Evolutionary conservation across 2,329 filamentous ascomycete species (phyloP), one percentile per base, ranked within the genome.

Genomic region (Fusarium clavum): DNA sequence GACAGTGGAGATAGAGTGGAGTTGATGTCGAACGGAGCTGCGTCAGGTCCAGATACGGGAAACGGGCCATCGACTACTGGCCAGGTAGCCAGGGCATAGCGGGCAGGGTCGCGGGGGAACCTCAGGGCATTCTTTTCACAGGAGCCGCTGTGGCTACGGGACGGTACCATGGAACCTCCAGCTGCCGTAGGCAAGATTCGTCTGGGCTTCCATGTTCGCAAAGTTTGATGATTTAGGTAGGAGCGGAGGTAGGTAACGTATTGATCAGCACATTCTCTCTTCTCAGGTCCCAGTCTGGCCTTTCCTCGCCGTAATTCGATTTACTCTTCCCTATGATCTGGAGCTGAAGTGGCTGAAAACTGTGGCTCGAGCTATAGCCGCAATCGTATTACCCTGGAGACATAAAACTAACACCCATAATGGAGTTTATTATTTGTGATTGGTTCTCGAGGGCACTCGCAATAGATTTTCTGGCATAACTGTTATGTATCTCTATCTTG

Each of bases 1-100:
- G 60, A 51, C 40, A 57, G 61, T 64, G 60, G 60, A 65, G 62
- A 64, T 64, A 40, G 55, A 49, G 61, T 51, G 55, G 62, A 67
- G 65, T 59, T 43, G 57, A 67, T 64, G 61, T 61, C 43, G 25
- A 41, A 41, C 24, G 49, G 30, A 70, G 63, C 63, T 68, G 67
- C 61, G 34, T 70, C 62, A 70, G 63, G 67, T 57, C 64, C 59
- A 60, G 64, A 64, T 69, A 69, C 65, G 40, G 64, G 53, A 67
- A 51, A 47, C 45, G 49, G 64, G 46, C 27, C 45, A 46, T 62
- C 51, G 29, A 60, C 64, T 62, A 67, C 63, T 68, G 58, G 63
- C 53, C 54, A 60, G 51, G 38, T 49, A 57, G 54, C 32, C 44
- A 51, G 45, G 44, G 16, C 55, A 47, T 48, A 41, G 61, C 49